Conservation (phyloP, 2,329 filamentous ascomycete species). For the Purpureocillium lavendulum region DNA sequence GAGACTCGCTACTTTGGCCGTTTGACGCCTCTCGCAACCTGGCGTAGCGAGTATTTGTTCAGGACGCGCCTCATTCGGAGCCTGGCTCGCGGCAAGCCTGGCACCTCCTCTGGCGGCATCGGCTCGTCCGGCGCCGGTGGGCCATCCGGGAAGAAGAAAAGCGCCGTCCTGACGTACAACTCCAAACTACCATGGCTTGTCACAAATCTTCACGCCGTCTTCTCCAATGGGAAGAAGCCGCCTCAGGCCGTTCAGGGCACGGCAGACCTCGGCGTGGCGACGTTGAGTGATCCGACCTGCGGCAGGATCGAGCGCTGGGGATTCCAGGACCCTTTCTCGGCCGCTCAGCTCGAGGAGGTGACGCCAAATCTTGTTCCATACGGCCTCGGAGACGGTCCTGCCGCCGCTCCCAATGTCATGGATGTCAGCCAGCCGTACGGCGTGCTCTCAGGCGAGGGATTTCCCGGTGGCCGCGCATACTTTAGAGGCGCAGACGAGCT, state of each 20-base stretch:
- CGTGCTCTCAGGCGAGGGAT: conserved; percentile 77
- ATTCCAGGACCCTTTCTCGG: conserved; percentile 63
- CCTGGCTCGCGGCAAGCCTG: conserved; percentile 72
- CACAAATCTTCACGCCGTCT: conserved; percentile 72
- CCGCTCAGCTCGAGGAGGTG: conserved; percentile 70
- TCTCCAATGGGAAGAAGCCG: conserved; percentile 62
- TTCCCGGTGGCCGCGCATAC: conserved; percentile 72
- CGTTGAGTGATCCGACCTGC: conserved; percentile 68
- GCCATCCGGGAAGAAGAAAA: conserved; percentile 54
- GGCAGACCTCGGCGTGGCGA: conserved; percentile 68
- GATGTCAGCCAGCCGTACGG: conserved; percentile 83
- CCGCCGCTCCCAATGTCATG: conserved; percentile 78
- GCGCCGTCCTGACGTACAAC: conserved; percentile 75
- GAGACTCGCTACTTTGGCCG: conserved; percentile 75
- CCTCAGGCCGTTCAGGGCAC: conserved; percentile 79
- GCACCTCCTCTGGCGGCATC: conserved; percentile 41
- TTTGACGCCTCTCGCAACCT: conserved; percentile 77
- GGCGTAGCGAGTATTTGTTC: conserved; percentile 92
- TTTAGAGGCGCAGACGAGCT: conserved; percentile 68
- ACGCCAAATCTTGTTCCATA: conserved; percentile 67
- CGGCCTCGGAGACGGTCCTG: conserved; percentile 70
- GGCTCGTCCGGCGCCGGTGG: conserved; percentile 42
- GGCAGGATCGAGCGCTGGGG: conserved; percentile 80
- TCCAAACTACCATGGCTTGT: conserved; percentile 74
- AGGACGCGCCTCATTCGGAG: conserved; percentile 78